Conservation (phyloP, 352 stramenopile species). For the Halophytophthora polymorphica region DNA sequence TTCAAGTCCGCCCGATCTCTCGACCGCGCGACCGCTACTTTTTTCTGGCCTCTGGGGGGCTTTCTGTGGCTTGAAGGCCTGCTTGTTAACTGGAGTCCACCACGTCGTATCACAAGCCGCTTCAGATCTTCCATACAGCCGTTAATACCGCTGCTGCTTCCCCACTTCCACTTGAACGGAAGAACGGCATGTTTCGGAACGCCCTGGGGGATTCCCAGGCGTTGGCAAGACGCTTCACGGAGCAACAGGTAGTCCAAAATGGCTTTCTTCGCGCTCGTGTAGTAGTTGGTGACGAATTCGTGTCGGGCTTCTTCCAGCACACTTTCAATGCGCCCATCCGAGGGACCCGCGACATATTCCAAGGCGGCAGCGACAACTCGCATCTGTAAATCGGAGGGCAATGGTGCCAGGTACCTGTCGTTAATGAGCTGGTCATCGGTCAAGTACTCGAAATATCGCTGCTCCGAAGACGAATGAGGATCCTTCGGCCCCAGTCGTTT, state of each 20-base stretch:
- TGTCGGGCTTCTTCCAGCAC: constrained; percentile 37
- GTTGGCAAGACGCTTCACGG: constrained; percentile 30
- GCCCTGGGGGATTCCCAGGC: constrained; percentile 47
- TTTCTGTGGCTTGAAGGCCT: too few relatives aligned
- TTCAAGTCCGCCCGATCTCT: not conserved
- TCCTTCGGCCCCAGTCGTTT: not conserved
- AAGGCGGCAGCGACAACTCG: constrained; percentile 47
- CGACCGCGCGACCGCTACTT: too few relatives aligned
- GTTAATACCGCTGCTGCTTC: constrained; percentile 42
- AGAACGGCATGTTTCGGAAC: constrained; percentile 40
- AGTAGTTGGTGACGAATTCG: constrained; percentile 62
- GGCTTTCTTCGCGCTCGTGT: constrained; percentile 66
- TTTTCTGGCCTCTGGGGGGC: too few relatives aligned
- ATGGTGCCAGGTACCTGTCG: constrained; percentile 31
- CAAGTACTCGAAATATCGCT: constrained; percentile 63
- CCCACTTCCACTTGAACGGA: constrained; percentile 67
- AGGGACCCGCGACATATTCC: constrained; percentile 42
- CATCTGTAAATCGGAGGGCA: constrained; percentile 29
- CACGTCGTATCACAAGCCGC: constrained; percentile 17
- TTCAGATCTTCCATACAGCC: constrained; percentile 57
- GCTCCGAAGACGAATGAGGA: constrained; percentile 25
- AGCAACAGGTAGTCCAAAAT: constrained; percentile 75
- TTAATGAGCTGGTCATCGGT: constrained; percentile 35
- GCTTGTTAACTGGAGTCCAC: not conserved
- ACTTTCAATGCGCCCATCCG: constrained; percentile 31